A percentile compares a stretch with the other conserved stretches of the same genome.
phyloP scores from a whole-genome alignment of 2,329 filamentous ascomycete genomes.

The Helotiales sp. region DNA sequence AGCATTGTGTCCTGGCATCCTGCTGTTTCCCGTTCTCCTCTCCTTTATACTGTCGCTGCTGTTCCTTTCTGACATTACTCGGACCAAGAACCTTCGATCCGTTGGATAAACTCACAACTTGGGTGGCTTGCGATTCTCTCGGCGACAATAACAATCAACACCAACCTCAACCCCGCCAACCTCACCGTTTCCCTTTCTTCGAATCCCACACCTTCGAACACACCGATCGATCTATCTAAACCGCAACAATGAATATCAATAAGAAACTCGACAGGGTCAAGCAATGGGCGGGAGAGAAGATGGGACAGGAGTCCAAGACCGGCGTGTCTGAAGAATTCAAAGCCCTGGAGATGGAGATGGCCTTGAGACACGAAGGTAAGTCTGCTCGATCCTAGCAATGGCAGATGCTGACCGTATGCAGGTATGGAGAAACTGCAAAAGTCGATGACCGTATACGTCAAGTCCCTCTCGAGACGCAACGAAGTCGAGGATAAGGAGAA shows the following conservation, averaged over 20 bases:
- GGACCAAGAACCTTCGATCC: constrained; percentile 14
- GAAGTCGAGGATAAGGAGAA: constrained; percentile 90
- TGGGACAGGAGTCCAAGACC: constrained; percentile 90
- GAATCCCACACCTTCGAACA: constrained; percentile 9
- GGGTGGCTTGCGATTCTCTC: constrained; percentile 20
- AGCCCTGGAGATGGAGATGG: constrained; percentile 87
- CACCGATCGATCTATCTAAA: constrained; percentile 9
- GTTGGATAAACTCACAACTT: constrained; percentile 28
- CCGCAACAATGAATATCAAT: constrained; percentile 46
- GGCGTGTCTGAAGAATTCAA: constrained; percentile 90
- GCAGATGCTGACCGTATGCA: constrained; percentile 47
- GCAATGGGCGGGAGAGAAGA: constrained; percentile 97
- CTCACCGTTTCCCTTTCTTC: constrained; percentile 9
- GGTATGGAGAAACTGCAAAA: constrained; percentile 90
- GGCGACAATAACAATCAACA: constrained; percentile 19
- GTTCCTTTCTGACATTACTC: constrained; percentile 23
- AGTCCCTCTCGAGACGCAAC: constrained; percentile 82
- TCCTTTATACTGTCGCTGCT: constrained; percentile 22
- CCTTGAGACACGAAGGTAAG: constrained; percentile 83
- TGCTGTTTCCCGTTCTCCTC: constrained; percentile 19
- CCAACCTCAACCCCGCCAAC: constrained; percentile 16
- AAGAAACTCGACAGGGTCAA: constrained; percentile 96
- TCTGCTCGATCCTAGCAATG: constrained; percentile 13
- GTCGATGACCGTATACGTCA: constrained; percentile 84
- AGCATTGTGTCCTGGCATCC: constrained; percentile 13